A percentile compares a stretch with the other conserved stretches of the same genome.
phyloP scores from a whole-genome alignment of 2,329 filamentous ascomycete species.

The Fusarium sp. region DNA sequence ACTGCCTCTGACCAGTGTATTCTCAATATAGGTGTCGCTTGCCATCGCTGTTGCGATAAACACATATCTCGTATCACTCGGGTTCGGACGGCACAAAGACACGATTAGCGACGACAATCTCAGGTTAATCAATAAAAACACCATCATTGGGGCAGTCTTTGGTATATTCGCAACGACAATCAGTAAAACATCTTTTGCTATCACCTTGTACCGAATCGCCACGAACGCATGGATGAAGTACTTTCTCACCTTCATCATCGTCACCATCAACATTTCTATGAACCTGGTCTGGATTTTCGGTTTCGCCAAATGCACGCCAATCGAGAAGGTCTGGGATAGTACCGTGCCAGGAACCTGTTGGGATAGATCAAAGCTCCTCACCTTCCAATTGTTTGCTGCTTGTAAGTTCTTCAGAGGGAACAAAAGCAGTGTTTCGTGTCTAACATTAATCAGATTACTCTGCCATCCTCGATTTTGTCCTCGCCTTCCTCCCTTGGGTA shows the following conservation, averaged over 20 bases:
- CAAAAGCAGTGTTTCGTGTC: rapidly evolving
- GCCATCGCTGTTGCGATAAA: slow-evolving; percentile 47
- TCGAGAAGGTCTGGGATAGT: slow-evolving; percentile 43
- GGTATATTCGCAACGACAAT: slow-evolving; percentile 50
- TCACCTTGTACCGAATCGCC: slow-evolving; percentile 50
- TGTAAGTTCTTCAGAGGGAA: slow-evolving; percentile 35
- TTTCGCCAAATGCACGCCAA: slow-evolving; percentile 47
- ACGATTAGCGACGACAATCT: slow-evolving; percentile 42
- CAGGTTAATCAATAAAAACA: slow-evolving; percentile 42
- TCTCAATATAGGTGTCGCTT: slow-evolving; percentile 38
- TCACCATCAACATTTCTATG: slow-evolving; percentile 49
- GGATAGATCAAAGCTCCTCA: slow-evolving; percentile 41
- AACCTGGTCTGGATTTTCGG: slow-evolving; percentile 51
- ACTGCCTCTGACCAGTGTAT: neutral
- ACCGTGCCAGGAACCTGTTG: slow-evolving; percentile 46
- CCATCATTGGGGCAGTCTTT: slow-evolving; percentile 45
- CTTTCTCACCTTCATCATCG: slow-evolving; percentile 48
- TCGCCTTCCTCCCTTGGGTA: slow-evolving; percentile 50
- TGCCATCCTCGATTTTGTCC: slow-evolving; percentile 48
- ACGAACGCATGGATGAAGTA: slow-evolving; percentile 43
- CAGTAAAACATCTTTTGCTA: slow-evolving; percentile 54
- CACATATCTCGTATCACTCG: slow-evolving; percentile 47
- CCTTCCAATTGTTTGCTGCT: slow-evolving; percentile 47
- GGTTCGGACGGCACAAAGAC: slow-evolving; percentile 41
- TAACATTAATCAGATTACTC: slow-evolving; percentile 46